Evolutionary conservation across 345 rosid genomes (phyloP).

Genomic region (Conringia planisiliqua): DNA sequence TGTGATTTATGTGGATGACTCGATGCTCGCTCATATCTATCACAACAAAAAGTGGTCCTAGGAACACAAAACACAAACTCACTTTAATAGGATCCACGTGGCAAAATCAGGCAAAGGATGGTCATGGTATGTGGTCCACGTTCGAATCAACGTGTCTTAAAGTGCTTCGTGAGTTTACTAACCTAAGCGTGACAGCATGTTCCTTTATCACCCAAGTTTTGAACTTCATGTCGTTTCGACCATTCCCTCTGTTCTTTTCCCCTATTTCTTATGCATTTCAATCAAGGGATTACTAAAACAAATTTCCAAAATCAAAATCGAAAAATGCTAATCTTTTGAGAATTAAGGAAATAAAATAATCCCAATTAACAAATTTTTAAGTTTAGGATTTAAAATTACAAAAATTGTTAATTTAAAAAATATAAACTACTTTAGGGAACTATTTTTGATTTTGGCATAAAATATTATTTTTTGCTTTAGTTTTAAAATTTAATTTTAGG

Average conservation of each 20-base stretch:
- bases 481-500: no score
- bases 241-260: background rate
- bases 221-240: background rate
- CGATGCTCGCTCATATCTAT: background rate
- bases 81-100: conserved; percentile 22
- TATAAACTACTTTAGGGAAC: no score
- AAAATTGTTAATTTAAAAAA: no score
- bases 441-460: no score
- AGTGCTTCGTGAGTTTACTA: conserved; percentile 15
- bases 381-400: no score
- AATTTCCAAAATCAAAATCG: no score
- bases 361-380: no score
- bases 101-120: conserved; percentile 28
- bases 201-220: conserved; percentile 5
- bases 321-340: no score
- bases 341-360: no score
- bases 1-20: conserved; percentile 8
- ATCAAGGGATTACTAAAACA: no score
- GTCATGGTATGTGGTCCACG: conserved; percentile 32
- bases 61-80: conserved; percentile 30
- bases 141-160: conserved; percentile 17
- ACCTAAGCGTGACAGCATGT: conserved; percentile 25
- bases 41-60: conserved; percentile 29
- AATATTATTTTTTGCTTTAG: no score
- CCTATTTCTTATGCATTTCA: no score